These are phyloP conservation scores for Aristolochia contorta DNA, from an alignment of 164 flowering plant genomes.

Conservation along the genomic window DNA sequence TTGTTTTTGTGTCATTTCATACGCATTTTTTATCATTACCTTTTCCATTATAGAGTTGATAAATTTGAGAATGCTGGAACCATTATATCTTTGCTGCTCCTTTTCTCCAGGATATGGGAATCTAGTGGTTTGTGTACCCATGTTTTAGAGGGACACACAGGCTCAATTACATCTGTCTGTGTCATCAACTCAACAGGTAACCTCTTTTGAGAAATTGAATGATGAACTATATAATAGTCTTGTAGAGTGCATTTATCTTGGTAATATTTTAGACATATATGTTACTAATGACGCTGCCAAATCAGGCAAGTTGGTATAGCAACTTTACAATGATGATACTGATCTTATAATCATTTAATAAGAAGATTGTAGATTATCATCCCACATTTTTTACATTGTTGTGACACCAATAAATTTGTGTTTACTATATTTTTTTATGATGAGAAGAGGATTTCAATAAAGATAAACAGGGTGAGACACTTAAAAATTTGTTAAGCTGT, in stretches of 20 bases:
- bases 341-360: no score
- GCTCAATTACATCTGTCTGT: slow-evolving; percentile 61
- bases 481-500: no score
- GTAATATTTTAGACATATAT: neutral
- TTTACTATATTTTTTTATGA: no score
- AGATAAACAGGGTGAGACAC: no score
- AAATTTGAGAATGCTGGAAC: neutral
- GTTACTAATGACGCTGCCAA: neutral
- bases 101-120: slow-evolving; percentile 64
- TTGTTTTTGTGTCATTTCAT: neutral
- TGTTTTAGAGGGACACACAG: slow-evolving; percentile 71
- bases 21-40: neutral
- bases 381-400: no score
- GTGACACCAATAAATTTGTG: no score
- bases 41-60: neutral
- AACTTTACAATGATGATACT: no score
- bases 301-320: no score
- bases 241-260: no score
- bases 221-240: no score
- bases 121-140: slow-evolving; percentile 64
- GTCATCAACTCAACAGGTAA: slow-evolving; percentile 52
- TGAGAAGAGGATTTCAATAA: no score
- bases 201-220: neutral
- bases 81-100: neutral
- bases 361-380: no score